These are phyloP conservation scores for Pleurotus djamor DNA, from an alignment of 768 basidiomycete genomes.

Conservation along the genomic window DNA sequence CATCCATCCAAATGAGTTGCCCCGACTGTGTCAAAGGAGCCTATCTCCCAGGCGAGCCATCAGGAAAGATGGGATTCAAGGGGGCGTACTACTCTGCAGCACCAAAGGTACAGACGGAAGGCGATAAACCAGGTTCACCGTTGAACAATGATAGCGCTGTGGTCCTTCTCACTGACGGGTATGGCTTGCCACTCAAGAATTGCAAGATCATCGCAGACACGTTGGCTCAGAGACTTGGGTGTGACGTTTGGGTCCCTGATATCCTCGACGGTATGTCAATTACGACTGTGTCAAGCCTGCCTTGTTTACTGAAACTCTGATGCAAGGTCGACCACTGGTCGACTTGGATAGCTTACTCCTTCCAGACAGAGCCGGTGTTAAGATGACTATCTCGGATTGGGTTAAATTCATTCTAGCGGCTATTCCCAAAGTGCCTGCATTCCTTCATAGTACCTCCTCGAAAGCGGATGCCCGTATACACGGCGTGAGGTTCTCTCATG, in stretches of 20 bases:
- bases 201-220: constrained; percentile 51
- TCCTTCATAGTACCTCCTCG: constrained; percentile 27
- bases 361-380: constrained; percentile 31
- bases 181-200: constrained; percentile 49
- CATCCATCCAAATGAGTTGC: constrained; percentile 25
- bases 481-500: constrained; percentile 15
- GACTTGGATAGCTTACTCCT: constrained; percentile 17
- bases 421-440: constrained; percentile 25
- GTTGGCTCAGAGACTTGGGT: constrained; percentile 36
- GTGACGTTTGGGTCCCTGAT: constrained; percentile 61
- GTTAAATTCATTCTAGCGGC: constrained; percentile 21
- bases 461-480: constrained; percentile 25
- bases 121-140: constrained; percentile 29
- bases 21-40: constrained; percentile 43
- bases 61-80: constrained; percentile 31
- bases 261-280: constrained; percentile 40
- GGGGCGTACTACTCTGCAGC: constrained; percentile 41
- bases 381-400: constrained; percentile 26
- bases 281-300: not conserved
- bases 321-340: constrained; percentile 28
- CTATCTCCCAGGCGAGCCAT: constrained; percentile 41
- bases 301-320: not conserved
- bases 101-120: constrained; percentile 9
- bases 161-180: constrained; percentile 52
- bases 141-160: constrained; percentile 5